These are phyloP conservation scores for Yamadazyma laniorum DNA, from an alignment of 805 yeast genomes.

Conservation along the genomic window DNA sequence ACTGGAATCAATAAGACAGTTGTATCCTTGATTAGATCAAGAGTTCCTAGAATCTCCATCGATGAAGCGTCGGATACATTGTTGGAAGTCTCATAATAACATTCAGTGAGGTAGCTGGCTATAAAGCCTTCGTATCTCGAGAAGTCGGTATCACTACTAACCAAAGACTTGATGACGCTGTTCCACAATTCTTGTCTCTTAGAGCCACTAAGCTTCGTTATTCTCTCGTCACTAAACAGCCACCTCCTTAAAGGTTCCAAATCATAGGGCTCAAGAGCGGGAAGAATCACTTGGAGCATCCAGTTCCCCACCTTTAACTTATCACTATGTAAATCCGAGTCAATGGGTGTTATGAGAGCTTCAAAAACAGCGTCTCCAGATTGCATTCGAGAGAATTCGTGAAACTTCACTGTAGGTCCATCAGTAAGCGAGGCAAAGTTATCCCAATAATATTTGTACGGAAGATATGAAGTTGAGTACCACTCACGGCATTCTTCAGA, in stretches of 20 bases:
- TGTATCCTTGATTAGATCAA: constrained; percentile 28
- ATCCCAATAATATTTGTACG: constrained; percentile 30
- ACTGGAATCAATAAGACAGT: constrained; percentile 9
- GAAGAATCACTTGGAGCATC: constrained; percentile 29
- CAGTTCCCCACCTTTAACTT: constrained; percentile 21
- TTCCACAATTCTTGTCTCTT: constrained; percentile 23
- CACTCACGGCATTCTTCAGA: constrained; percentile 23
- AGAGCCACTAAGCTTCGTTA: background rate
- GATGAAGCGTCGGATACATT: constrained; percentile 18
- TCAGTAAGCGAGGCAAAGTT: constrained; percentile 19
- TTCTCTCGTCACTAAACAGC: constrained; percentile 16
- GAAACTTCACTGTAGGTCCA: constrained; percentile 9
- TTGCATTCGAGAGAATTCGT: constrained; percentile 15
- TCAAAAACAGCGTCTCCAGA: constrained; percentile 19
- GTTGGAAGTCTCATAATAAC: constrained; percentile 20
- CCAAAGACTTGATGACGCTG: constrained; percentile 16
- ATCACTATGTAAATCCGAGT: constrained; percentile 11
- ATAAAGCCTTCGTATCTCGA: constrained; percentile 16
- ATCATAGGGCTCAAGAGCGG: constrained; percentile 19
- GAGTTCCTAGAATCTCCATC: constrained; percentile 26
- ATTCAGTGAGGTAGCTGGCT: constrained; percentile 19
- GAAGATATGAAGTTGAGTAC: constrained; percentile 26
- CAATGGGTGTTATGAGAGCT: constrained; percentile 23
- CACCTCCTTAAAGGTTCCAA: constrained; percentile 26
- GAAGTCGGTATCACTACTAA: constrained; percentile 9